Base-by-base conservation (phyloP, 305 asterid genomes). In the Fraxinus paxiana region DNA sequence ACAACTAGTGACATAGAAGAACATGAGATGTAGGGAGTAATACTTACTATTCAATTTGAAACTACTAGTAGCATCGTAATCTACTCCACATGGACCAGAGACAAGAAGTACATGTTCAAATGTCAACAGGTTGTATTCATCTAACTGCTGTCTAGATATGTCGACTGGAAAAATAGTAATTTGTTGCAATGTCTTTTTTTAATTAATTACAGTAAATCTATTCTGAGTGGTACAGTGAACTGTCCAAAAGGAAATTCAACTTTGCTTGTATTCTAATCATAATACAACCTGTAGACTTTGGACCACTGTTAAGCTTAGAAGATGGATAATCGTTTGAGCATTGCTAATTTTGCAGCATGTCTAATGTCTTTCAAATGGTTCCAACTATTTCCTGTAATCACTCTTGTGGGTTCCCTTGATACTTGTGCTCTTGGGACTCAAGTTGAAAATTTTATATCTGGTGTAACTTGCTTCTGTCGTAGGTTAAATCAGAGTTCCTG, bases 401-500 rank as follows among this genome's bases (percentile, higher is more conserved):
- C 48, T 61, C 51, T 41, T 41, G 51, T 10, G 51, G 51, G 51
- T 41, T 41, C 51, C 15, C n/a, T 10, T 41, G 15, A 10, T 41
- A 41, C 51, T 41, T 80, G 86, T 75, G 13, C 41, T 76, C 48
- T 56, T 78, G 61, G 72, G 78, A 67, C 46, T 33, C 77, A 2
- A 69, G 51, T 41, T 9, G n/a, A 10, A 41, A 41, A 41, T 41
- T 41, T 41, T 41, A 41, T 41, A 41, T 10, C 15, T 41, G 51
- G 15, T 41, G 5, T 2, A 41, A 41, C 51, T 41, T 41, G 51
- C n/a, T 41, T 10, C 51, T 41, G 24, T 76, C 31, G 85, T 84
- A 92, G 99, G 99, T 96, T 71, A 96, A 96, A 80, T 87, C 98
- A 28, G 97, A 96, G 87, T 96, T 92, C 82, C 87, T 96, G 80